These are phyloP conservation scores for Blastobotrys muscicola DNA, from an alignment of 805 yeast species.

Conservation along the genomic window DNA sequence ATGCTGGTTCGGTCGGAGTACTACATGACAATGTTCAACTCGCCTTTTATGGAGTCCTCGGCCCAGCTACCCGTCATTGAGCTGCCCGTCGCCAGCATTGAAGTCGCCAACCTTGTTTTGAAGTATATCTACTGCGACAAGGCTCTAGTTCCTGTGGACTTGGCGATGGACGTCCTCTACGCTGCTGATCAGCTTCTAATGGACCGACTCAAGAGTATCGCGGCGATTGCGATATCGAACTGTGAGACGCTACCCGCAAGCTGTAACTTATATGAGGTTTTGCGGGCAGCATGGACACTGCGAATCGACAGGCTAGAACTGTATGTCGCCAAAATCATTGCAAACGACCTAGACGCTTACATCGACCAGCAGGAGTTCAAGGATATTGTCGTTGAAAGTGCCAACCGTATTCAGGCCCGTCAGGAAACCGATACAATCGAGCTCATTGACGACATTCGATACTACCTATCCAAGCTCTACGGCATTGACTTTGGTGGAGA, in stretches of 20 bases:
- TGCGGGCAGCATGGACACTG: constrained; percentile 60
- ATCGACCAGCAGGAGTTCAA: constrained; percentile 32
- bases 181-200: constrained; percentile 45
- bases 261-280: constrained; percentile 4
- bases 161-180: constrained; percentile 46
- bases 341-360: constrained; percentile 37
- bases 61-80: constrained; percentile 6
- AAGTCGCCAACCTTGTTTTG: constrained; percentile 42
- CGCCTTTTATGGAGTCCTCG: constrained; percentile 35
- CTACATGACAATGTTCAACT: constrained; percentile 52
- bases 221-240: constrained; percentile 42
- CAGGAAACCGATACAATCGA: constrained; percentile 76
- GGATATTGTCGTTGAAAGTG: constrained; percentile 36
- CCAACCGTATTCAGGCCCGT: constrained; percentile 46
- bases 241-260: constrained; percentile 1
- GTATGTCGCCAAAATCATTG: constrained; percentile 49
- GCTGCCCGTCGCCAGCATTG: constrained; percentile 22
- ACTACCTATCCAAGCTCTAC: constrained; percentile 39
- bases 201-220: constrained; percentile 57
- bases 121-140: constrained; percentile 53
- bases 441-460: constrained; percentile 67
- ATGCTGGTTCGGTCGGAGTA: constrained; percentile 54
- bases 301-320: constrained; percentile 56
- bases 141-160: constrained; percentile 36
- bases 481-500: constrained; percentile 16